Base-by-base conservation (phyloP, 1,284 basidiomycete genomes). In the Phylloporus sp. region DNA sequence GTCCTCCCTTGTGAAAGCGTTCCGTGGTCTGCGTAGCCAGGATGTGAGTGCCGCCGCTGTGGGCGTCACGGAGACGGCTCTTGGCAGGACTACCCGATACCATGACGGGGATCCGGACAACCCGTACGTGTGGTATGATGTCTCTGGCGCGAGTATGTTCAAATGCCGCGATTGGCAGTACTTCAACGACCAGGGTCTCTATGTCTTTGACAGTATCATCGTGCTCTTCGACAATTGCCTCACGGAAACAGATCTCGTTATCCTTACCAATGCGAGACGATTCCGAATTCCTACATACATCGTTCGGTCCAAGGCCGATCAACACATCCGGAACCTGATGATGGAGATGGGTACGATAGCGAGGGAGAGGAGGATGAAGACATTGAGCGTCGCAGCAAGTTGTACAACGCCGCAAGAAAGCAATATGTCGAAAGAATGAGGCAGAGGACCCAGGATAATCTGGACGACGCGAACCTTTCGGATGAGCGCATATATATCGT, bases 141-240 rank as follows among this genome's bases (percentile, higher is more conserved):
- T 68, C 47, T 73, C 72, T 2, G 73, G 72, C 8, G 72, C 73
- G 12, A 66, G 71, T 10, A 73, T 66, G n/a, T 5, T 70, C 20
- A 68, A 61, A 43, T 74, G 71, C 8, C 55, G 52, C 0, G 72
- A 74, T 32, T 73, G 72, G 72, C 73, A 73, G 20, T 73, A 73
- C 52, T 73, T 73, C 62, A 68, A 73, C 20, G 71, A 73, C 8
- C 73, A 74, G 19, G 72, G 71, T 0, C 68, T 73, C 58, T 73
- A 71, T 74, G n/a, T 73, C 74, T 32, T 25, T 71, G 72, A 73
- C 29, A 74, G 66, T 6, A 68, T 73, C 63, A 17, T 73, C 20
- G 73, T 73, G 0, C 71, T 73, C 11, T 65, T 74, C 47, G 72
- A 73, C 53, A 73, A 73, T n/a, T 73, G 72, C 0, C 73, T 73